Evolutionary conservation across 164 flowering plant genomes (phyloP), one percentile per base, ranked within the genome.

Genomic region (Nymphaea thermarum): DNA sequence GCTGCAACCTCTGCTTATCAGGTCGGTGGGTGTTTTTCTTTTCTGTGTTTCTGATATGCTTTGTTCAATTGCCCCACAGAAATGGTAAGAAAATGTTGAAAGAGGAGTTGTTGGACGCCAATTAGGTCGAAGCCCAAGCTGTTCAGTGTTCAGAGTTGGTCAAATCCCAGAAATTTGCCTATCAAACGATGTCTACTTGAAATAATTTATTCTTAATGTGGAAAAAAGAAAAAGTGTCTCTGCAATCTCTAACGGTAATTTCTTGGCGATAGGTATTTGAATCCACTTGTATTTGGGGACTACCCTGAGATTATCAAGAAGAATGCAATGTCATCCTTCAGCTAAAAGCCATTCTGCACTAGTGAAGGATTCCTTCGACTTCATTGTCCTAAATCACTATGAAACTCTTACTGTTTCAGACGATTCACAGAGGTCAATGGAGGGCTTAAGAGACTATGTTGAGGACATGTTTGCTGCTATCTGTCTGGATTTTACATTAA

Each of bases 251-350:
- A 25, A 25, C 36, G 36, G 36, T 25, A 25, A 25, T 25, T 25
- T 25, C 36, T 25, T 25, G 36, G 12, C 5, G 25, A 16, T 47
- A 72, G 66, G 74, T 62, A 44, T 43, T 14, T 72, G n/a, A 65
- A 66, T 16, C 76, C 76, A 44, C 69, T 73, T 36, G 66, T 69
- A 16, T 65, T 55, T n/a, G 76, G 76, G 15, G 64, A 69, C 44
- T 69, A 73, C 44, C 72, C 72, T 45, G 71, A 55, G 42, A 16
- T 14, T 12, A 63, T 67, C 67, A 67, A 61, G 59, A 67, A 57
- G 11, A 43, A 51, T 25, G 67, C 59, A 42, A 62, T 72, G 51
- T 71, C 75, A 63, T n/a, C 16, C 5, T 67, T 68, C 16, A 68
- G 16, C 2, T 12, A 64, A 64, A 36, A 61, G 42, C 57, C 67